Percentiles rank a stretch among this genome's conserved stretches.
Conservation (phyloP, 441 rosid genomes). For the Populus hybrid region DNA sequence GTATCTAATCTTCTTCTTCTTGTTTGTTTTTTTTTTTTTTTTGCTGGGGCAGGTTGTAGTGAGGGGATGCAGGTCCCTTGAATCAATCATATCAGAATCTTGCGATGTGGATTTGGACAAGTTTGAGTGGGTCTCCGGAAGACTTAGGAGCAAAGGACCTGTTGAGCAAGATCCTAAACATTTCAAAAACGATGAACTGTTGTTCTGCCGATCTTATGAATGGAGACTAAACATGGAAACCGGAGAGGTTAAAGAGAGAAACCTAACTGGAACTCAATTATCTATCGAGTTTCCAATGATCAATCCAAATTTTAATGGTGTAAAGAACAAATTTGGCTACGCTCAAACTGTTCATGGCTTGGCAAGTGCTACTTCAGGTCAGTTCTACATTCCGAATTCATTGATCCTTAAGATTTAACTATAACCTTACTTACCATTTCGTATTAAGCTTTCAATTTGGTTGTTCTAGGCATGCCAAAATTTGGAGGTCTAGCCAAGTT, state of each 20-base stretch:
- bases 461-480: slow-evolving; percentile 26
- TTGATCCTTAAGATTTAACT: background rate
- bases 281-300: slow-evolving; percentile 44
- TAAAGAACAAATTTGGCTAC: background rate
- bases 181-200: background rate
- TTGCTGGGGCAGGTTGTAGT: slow-evolving; percentile 33
- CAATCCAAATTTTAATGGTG: background rate
- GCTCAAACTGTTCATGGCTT: background rate
- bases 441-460: background rate
- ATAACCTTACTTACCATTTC: background rate
- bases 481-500: slow-evolving; percentile 36
- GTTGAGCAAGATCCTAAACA: background rate
- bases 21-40: rapidly evolving
- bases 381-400: background rate
- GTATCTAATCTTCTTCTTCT: background rate
- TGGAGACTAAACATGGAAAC: slow-evolving; percentile 44
- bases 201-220: slow-evolving; percentile 32
- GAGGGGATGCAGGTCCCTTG: slow-evolving; percentile 43
- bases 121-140: background rate
- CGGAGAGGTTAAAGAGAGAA: slow-evolving; percentile 36
- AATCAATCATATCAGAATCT: slow-evolving; percentile 27
- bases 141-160: no score
- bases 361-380: background rate
- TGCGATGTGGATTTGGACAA: slow-evolving; percentile 10
- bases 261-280: slow-evolving; percentile 22